A percentile compares a stretch with the other conserved stretches of the same genome.
phyloP scores from a whole-genome alignment of 257 asterid genomes.

The Solanum sejunctum region DNA sequence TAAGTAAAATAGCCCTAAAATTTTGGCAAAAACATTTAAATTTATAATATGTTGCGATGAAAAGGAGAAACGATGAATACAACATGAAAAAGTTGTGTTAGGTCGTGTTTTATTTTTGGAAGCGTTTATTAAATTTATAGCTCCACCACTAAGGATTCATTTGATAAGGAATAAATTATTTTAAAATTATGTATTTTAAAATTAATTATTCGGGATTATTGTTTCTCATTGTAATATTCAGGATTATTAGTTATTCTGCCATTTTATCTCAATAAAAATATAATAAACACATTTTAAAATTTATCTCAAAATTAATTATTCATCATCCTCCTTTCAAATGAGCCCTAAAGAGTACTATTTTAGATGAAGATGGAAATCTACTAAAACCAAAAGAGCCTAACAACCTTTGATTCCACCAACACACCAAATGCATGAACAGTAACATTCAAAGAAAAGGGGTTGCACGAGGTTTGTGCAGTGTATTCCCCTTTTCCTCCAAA shows the following conservation, averaged over 20 bases:
- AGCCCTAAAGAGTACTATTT: not conserved
- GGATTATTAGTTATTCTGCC: too few species aligned
- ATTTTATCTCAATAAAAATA: too few species aligned
- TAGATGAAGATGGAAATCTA: not conserved
- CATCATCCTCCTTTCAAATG: not conserved
- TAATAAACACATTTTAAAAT: not conserved
- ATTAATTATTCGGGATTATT: too few species aligned
- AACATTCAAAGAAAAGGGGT: not conserved
- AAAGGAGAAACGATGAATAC: not conserved
- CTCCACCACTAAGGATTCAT: not conserved
- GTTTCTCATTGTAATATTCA: too few species aligned
- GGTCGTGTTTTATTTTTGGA: too few species aligned
- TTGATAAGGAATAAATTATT: too few species aligned
- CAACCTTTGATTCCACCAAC: not conserved
- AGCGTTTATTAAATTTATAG: too few species aligned
- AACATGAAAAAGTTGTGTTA: too few species aligned
- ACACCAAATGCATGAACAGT: not conserved
- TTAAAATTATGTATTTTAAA: too few species aligned
- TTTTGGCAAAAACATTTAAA: too few species aligned
- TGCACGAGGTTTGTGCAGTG: not conserved
- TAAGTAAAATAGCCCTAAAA: too few species aligned
- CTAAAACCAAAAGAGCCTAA: not conserved
- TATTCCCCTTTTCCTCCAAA: not conserved
- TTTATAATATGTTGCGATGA: too few species aligned
- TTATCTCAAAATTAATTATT: not conserved